Evolutionary conservation across 2,329 filamentous ascomycete species (phyloP).

Genomic region (Colletotrichum cereale): DNA sequence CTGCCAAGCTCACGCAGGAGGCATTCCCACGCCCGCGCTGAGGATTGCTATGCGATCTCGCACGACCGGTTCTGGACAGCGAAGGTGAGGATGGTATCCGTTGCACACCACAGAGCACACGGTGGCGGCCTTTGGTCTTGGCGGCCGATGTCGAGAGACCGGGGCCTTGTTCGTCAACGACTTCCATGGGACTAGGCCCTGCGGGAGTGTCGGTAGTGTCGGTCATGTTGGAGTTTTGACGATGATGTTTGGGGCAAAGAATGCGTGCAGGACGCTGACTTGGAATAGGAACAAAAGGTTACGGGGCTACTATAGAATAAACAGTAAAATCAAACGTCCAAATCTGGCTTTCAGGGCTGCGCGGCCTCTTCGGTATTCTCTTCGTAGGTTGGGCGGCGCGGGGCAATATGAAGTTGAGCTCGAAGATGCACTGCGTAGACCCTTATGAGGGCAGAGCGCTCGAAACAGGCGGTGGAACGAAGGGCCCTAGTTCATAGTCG

Average conservation of each 20-base stretch:
- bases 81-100: constrained; percentile 86
- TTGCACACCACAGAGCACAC: constrained; percentile 79
- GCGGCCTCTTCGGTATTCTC: neutral
- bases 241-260: neutral
- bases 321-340: neutral
- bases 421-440: constrained; percentile 17
- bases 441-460: constrained; percentile 27
- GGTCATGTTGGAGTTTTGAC: constrained; percentile 27
- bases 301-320: neutral
- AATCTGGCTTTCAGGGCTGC: constrained; percentile 6
- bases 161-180: constrained; percentile 44
- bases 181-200: constrained; percentile 37
- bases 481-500: constrained; percentile 37
- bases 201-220: constrained; percentile 21
- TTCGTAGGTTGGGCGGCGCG: constrained; percentile 14
- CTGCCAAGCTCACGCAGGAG: constrained; percentile 67
- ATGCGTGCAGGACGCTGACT: neutral
- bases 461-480: constrained; percentile 19
- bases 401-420: constrained; percentile 29
- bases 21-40: constrained; percentile 68
- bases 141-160: constrained; percentile 51
- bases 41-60: constrained; percentile 76
- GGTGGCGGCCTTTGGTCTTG: constrained; percentile 77
- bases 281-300: neutral
- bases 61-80: constrained; percentile 72